Conservation (phyloP, 768 basidiomycete genomes). For the Macrolepiota dolichaula region DNA sequence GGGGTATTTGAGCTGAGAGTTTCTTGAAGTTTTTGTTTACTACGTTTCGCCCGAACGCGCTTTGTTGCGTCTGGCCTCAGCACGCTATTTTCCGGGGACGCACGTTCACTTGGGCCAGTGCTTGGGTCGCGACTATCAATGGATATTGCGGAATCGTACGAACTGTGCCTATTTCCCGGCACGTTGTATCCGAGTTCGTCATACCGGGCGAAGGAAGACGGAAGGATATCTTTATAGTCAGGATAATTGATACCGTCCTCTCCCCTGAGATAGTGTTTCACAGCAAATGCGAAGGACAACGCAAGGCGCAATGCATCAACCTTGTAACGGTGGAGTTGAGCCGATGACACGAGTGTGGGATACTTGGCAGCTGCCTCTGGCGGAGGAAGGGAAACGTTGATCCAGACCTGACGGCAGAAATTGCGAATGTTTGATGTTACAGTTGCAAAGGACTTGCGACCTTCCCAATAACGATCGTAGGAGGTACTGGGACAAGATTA, state of each 20-base stretch:
- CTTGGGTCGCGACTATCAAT: slow-evolving; percentile 25
- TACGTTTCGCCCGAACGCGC: slow-evolving; percentile 67
- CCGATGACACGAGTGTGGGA: slow-evolving; percentile 37
- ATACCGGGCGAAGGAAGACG: slow-evolving; percentile 51
- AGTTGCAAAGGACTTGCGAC: slow-evolving; percentile 77
- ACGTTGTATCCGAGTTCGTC: slow-evolving; percentile 41
- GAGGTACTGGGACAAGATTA: slow-evolving; percentile 52
- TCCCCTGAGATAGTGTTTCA: slow-evolving; percentile 81
- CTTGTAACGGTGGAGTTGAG: slow-evolving; percentile 64
- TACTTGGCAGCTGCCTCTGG: slow-evolving; percentile 47
- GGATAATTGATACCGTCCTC: slow-evolving; percentile 72
- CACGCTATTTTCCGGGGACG: slow-evolving; percentile 26
- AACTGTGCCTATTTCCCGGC: slow-evolving; percentile 23
- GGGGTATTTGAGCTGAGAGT: slow-evolving; percentile 45
- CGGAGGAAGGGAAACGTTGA: slow-evolving; percentile 64
- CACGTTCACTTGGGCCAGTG: slow-evolving; percentile 25
- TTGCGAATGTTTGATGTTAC: slow-evolving; percentile 75
- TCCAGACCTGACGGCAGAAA: slow-evolving; percentile 75
- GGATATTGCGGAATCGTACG: slow-evolving; percentile 41
- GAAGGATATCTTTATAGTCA: slow-evolving; percentile 68
- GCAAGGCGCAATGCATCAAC: slow-evolving; percentile 65
- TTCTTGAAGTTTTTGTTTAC: slow-evolving; percentile 48
- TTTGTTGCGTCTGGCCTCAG: slow-evolving; percentile 54
- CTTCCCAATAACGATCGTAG: slow-evolving; percentile 87
- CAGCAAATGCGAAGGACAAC: slow-evolving; percentile 68